A percentile compares a stretch with the other conserved stretches of the same genome.
Conservation (phyloP, 495 filamentous ascomycete genomes). For the Massariosphaeria phaeospora region DNA sequence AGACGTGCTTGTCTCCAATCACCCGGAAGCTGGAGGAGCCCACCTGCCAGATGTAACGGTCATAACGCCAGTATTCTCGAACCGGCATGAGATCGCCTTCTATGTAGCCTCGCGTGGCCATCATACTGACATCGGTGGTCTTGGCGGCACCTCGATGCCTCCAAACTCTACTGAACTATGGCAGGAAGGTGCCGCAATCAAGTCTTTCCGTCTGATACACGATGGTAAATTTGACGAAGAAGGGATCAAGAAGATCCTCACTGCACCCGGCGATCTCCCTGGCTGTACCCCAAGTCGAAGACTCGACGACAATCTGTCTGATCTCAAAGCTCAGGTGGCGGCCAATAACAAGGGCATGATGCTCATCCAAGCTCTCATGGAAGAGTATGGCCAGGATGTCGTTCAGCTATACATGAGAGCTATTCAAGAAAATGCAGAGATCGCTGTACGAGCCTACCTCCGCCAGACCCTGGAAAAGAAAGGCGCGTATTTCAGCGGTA, state of each 20-base stretch:
- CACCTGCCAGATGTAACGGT: constrained; percentile 89
- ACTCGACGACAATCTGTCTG: constrained; percentile 86
- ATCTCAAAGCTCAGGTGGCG: constrained; percentile 90
- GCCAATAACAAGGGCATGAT: constrained; percentile 92
- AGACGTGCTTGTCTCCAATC: constrained; percentile 91
- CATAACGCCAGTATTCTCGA: constrained; percentile 82
- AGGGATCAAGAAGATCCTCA: constrained; percentile 74
- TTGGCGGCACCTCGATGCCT: constrained; percentile 91
- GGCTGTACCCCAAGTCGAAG: constrained; percentile 87
- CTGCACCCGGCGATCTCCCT: constrained; percentile 74
- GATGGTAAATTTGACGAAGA: constrained; percentile 84
- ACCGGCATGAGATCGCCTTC: constrained; percentile 75
- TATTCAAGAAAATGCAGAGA: constrained; percentile 88
- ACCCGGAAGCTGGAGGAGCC: constrained; percentile 82
- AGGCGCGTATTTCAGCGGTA: constrained; percentile 56
- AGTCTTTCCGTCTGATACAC: constrained; percentile 84
- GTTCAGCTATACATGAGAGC: constrained; percentile 85
- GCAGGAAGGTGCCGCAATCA: constrained; percentile 90
- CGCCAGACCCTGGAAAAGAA: constrained; percentile 65
- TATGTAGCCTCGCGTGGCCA: constrained; percentile 93
- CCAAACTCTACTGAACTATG: constrained; percentile 86
- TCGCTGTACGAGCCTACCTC: constrained; percentile 74
- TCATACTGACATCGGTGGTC: constrained; percentile 94
- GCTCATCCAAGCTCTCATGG: constrained; percentile 74
- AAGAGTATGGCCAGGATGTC: constrained; percentile 81